These are phyloP conservation scores for Sugiyamaella chiloensis DNA, from an alignment of 805 yeast genomes.

Conservation along the genomic window DNA sequence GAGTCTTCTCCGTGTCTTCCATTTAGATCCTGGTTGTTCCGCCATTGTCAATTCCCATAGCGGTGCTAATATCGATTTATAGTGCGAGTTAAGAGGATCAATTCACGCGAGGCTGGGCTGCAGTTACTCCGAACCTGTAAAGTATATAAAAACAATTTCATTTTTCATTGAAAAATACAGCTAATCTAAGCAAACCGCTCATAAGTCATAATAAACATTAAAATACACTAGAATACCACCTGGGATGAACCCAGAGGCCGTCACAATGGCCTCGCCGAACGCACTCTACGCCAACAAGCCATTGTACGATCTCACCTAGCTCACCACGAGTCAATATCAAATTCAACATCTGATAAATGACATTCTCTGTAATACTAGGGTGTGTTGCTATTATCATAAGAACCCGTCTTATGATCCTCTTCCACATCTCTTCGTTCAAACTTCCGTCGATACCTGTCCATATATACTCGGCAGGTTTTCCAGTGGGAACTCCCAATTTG, in stretches of 20 bases:
- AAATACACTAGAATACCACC: conserved; percentile 27
- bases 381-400: conserved; percentile 45
- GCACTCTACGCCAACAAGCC: conserved; percentile 25
- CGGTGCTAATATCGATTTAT: no score
- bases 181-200: no score
- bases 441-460: conserved; percentile 72
- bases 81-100: neutral
- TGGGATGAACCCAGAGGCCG: conserved; percentile 24
- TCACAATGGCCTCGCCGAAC: conserved; percentile 15
- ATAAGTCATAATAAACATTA: conserved; percentile 6
- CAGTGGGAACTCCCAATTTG: conserved; percentile 13
- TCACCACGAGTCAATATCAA: conserved; percentile 29
- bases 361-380: conserved; percentile 49
- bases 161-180: no score
- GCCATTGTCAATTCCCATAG: no score
- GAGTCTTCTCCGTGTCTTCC: conserved; percentile 11
- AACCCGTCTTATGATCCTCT: conserved; percentile 47
- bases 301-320: conserved; percentile 25
- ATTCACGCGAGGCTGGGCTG: no score
- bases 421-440: conserved; percentile 61
- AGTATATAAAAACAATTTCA: no score
- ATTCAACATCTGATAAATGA: conserved; percentile 25
- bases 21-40: conserved; percentile 8
- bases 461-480: conserved; percentile 14
- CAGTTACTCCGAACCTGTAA: no score